Conservation (phyloP, 2,329 filamentous ascomycete species). For the Neopestalotiopsis sp. region DNA sequence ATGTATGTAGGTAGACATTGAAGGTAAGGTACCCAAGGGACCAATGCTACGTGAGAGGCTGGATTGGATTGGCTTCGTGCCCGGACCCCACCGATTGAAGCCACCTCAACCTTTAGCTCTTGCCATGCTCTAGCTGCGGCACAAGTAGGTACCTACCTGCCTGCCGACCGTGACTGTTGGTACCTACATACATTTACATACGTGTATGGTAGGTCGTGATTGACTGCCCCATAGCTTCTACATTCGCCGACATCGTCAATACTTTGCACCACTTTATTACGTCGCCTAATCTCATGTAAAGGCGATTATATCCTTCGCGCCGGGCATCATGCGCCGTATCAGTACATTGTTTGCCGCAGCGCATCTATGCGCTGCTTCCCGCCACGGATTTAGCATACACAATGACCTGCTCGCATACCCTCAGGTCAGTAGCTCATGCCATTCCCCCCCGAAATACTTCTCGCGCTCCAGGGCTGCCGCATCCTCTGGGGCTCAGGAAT, state of each 20-base stretch:
- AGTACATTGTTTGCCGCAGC: slow-evolving; percentile 50
- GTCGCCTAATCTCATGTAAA: slow-evolving; percentile 16
- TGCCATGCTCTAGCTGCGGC: too few species aligned
- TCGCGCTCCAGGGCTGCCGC: not conserved
- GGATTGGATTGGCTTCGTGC: not conserved
- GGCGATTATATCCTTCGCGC: not conserved
- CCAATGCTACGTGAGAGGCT: too few species aligned
- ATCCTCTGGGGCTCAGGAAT: not conserved
- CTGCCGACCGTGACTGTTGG: too few species aligned
- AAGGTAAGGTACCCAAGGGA: too few species aligned
- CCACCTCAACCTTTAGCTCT: slow-evolving; percentile 13
- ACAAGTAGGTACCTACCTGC: too few species aligned
- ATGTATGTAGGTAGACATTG: too few species aligned
- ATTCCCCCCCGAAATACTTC: not conserved
- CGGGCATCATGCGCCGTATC: slow-evolving; percentile 54
- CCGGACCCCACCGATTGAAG: slow-evolving; percentile 11
- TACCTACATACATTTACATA: too few species aligned
- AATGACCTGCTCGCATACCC: slow-evolving; percentile 88
- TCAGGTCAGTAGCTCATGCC: slow-evolving; percentile 63
- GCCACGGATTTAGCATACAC: slow-evolving; percentile 78
- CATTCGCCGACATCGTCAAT: too few species aligned
- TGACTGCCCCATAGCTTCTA: too few species aligned
- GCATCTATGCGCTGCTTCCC: slow-evolving; percentile 54
- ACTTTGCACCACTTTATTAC: not conserved
- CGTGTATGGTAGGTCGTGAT: too few species aligned